Percentiles rank a stretch among this genome's conserved stretches.
These are phyloP conservation scores for Caryopteris hybrid DNA, from an alignment of 305 asterid genomes.

Conservation along the genomic window DNA sequence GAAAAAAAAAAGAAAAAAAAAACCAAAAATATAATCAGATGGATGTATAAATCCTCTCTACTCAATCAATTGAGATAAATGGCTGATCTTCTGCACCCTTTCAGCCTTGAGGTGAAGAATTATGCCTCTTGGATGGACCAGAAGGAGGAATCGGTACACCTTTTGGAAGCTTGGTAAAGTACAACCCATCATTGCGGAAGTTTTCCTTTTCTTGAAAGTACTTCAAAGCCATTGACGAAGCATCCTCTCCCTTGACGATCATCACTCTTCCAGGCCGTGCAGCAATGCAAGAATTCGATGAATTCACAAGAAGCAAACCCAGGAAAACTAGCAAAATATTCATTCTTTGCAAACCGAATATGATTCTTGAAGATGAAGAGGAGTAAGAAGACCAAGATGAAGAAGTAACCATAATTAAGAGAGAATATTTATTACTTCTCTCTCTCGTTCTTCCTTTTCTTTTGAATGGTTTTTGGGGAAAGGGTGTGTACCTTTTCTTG, in stretches of 20 bases:
- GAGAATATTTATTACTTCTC: background rate
- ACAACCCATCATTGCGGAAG: conserved; percentile 12
- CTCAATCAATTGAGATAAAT: background rate
- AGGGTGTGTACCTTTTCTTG: conserved; percentile 15
- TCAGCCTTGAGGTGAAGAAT: conserved; percentile 40
- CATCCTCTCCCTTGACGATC: conserved; percentile 17
- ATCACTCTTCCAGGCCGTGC: conserved; percentile 25
- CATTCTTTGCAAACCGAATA: background rate
- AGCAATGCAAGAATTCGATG: conserved; percentile 18
- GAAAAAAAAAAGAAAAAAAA: background rate
- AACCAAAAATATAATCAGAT: no score
- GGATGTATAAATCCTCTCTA: no score
- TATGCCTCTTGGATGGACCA: conserved; percentile 69
- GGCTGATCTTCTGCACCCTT: background rate
- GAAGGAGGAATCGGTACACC: conserved; percentile 60
- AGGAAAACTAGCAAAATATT: conserved; percentile 1
- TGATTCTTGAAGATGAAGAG: no score
- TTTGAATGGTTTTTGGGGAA: background rate
- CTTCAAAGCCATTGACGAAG: conserved; percentile 11
- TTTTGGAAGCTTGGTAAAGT: conserved; percentile 48
- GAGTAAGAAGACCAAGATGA: conserved; percentile 4
- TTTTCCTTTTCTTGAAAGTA: conserved; percentile 18
- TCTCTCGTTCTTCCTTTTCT: background rate
- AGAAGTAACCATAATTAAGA: background rate
- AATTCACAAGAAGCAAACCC: conserved; percentile 15